A percentile compares a stretch with the other conserved stretches of the same genome.
Conservation (phyloP, 306 rosid genomes). For the Gastrolobium bilobum region DNA sequence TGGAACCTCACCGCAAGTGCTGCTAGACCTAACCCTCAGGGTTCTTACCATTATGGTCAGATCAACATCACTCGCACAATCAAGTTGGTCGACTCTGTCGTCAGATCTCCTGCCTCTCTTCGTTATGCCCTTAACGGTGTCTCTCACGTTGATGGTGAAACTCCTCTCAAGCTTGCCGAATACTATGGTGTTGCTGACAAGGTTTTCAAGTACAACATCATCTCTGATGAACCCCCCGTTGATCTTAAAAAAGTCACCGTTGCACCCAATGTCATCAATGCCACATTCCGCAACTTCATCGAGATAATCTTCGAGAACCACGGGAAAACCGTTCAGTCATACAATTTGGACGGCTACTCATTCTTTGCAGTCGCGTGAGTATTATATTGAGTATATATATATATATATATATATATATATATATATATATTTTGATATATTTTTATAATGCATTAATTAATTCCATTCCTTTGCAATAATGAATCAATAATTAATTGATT, state of each 20-base stretch:
- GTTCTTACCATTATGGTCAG: slow-evolving; percentile 80
- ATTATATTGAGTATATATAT: too few species aligned
- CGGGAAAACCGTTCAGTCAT: slow-evolving; percentile 67
- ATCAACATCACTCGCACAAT: slow-evolving; percentile 88
- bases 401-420: too few species aligned
- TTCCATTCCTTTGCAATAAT: too few species aligned
- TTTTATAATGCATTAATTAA: too few species aligned
- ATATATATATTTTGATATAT: too few species aligned
- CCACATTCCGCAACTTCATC: slow-evolving; percentile 59
- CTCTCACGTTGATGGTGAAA: slow-evolving; percentile 65
- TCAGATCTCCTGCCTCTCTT: slow-evolving; percentile 54
- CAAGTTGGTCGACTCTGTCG: slow-evolving; percentile 57
- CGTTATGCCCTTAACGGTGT: slow-evolving; percentile 76
- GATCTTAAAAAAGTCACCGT: slow-evolving; percentile 20
- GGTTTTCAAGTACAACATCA: slow-evolving; percentile 67
- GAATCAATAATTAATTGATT: too few species aligned
- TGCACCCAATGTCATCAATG: slow-evolving; percentile 65
- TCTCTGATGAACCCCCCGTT: slow-evolving; percentile 51
- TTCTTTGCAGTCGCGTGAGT: slow-evolving; percentile 77
- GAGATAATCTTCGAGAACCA: slow-evolving; percentile 83
- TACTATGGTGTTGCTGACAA: slow-evolving; percentile 59
- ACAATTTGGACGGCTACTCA: slow-evolving; percentile 76
- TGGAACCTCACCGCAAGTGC: slow-evolving; percentile 93
- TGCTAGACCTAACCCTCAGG: slow-evolving; percentile 94
- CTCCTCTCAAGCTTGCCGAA: slow-evolving; percentile 84